Percentiles rank a stretch among this genome's conserved stretches.
Evolutionary conservation across 2,329 filamentous ascomycete genomes (phyloP).

Genomic region (Trichoderma afroharzianum): DNA sequence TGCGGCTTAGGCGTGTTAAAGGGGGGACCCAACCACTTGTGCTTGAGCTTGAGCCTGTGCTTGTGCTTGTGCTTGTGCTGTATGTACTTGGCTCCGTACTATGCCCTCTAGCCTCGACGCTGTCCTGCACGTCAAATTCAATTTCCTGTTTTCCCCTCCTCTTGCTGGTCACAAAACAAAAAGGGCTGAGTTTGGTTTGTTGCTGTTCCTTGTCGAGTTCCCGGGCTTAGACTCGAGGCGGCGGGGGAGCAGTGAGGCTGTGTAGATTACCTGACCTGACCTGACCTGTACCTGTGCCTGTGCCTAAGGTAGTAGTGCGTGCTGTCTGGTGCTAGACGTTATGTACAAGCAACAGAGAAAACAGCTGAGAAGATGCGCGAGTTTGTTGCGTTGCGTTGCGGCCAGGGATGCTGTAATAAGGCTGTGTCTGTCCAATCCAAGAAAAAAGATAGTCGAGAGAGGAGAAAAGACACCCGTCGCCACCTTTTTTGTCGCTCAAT

Average conservation of each 20-base stretch:
- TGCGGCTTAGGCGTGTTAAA: background rate
- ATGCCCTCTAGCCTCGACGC: background rate
- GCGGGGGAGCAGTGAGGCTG: conserved; percentile 15
- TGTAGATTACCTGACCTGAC: background rate
- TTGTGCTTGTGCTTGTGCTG: too few species aligned
- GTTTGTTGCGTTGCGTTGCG: background rate
- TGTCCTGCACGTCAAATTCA: background rate
- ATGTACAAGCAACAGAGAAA: too few species aligned
- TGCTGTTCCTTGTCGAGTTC: background rate
- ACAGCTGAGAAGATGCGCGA: background rate
- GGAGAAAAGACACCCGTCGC: background rate
- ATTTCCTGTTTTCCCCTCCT: background rate
- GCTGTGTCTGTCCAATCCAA: background rate
- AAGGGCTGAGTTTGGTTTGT: background rate
- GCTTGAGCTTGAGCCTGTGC: background rate
- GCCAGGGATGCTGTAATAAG: background rate
- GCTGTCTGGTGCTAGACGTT: too few species aligned
- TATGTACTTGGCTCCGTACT: background rate
- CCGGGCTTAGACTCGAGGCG: conserved; percentile 3
- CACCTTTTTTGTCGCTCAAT: background rate
- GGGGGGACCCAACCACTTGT: background rate
- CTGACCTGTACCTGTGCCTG: background rate
- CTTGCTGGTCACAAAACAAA: background rate
- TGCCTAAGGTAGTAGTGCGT: background rate
- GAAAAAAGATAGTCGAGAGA: background rate